phyloP scores from a whole-genome alignment of 805 yeast species.

The Lipomyces japonicus region DNA sequence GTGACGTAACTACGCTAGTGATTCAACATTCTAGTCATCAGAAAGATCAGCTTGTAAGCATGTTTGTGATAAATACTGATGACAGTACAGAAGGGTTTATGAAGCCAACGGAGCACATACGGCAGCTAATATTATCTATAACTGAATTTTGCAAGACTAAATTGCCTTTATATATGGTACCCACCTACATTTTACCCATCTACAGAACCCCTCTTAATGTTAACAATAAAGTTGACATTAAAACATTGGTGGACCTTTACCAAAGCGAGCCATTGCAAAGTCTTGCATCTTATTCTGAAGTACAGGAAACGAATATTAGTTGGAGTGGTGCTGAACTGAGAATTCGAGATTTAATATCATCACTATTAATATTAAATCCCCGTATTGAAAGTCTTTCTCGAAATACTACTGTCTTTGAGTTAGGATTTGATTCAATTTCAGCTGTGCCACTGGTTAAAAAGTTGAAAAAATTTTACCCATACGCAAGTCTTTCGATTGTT shows the following conservation, averaged over 20 bases:
- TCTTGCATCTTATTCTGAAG: not conserved
- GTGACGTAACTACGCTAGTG: constrained; percentile 20
- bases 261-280: not conserved
- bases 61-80: constrained; percentile 6
- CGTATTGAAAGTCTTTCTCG: not conserved
- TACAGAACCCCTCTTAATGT: constrained; percentile 25
- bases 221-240: constrained; percentile 30
- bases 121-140: not conserved
- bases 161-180: constrained; percentile 31
- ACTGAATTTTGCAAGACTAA: constrained; percentile 5
- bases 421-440: constrained; percentile 32
- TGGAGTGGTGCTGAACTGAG: constrained; percentile 14
- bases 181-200: constrained; percentile 28
- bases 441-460: constrained; percentile 19
- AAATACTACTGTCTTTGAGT: constrained; percentile 27
- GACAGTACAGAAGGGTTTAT: not conserved
- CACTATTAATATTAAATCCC: not conserved
- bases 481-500: constrained; percentile 8
- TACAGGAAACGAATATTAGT: not conserved
- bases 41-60: constrained; percentile 28
- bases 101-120: not conserved
- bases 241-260: constrained; percentile 17
- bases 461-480: constrained; percentile 3
- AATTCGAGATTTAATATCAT: constrained; percentile 8
- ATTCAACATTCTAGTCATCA: constrained; percentile 12